Conservation (phyloP, 805 yeast genomes). For the Ogataea thermomethanolica region DNA sequence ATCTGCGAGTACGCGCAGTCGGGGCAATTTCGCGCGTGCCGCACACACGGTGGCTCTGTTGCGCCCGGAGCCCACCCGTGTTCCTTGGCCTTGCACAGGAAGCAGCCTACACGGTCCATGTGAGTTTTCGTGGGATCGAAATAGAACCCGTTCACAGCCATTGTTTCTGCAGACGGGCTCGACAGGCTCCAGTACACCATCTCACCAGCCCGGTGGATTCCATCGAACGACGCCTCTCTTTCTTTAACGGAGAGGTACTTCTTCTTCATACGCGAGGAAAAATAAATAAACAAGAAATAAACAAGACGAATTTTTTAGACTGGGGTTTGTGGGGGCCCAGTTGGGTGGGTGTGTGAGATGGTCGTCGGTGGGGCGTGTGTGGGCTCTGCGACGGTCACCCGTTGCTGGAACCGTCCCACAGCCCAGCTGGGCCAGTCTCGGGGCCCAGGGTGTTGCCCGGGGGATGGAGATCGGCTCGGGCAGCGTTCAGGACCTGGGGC, state of each 20-base stretch:
- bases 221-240: conserved; percentile 21
- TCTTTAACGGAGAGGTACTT: conserved; percentile 15
- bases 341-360: background rate
- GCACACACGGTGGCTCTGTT: conserved; percentile 20
- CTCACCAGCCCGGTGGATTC: conserved; percentile 22
- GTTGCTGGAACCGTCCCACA: no score
- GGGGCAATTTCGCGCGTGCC: conserved; percentile 28
- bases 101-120: conserved; percentile 54
- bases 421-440: no score
- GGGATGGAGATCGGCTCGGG: no score
- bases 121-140: conserved; percentile 48
- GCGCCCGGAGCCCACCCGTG: conserved; percentile 48
- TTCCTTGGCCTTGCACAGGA: conserved; percentile 50
- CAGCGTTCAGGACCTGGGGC: no score
- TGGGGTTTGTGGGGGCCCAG: background rate
- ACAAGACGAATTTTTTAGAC: background rate
- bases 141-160: conserved; percentile 61
- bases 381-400: no score
- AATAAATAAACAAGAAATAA: conserved; percentile 2
- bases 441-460: no score
- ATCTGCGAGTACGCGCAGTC: conserved; percentile 24
- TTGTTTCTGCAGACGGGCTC: conserved; percentile 18
- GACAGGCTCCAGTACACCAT: conserved; percentile 33
- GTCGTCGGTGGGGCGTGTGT: background rate
- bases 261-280: conserved; percentile 4